Evolutionary conservation across 345 rosid species (phyloP).

Genomic region (Bretschneidera sinensis): DNA sequence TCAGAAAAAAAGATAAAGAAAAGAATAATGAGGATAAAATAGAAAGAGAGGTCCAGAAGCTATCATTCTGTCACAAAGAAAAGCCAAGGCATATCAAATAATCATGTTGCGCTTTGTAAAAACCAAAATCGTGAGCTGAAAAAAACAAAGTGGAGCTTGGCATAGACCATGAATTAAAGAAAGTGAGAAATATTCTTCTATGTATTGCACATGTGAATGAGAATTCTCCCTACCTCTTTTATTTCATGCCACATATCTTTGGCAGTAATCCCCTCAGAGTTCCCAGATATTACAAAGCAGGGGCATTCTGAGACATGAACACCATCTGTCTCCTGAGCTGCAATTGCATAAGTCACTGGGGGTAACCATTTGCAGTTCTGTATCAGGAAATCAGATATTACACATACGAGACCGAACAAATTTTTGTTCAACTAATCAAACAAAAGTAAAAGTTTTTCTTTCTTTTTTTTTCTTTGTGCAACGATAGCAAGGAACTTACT

Average conservation of each 20-base stretch:
- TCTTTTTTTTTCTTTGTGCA: background rate
- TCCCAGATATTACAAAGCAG: constrained; percentile 64
- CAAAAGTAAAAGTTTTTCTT: constrained; percentile 12
- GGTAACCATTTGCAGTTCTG: constrained; percentile 67
- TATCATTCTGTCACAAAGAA: too few species aligned
- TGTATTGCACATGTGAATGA: background rate
- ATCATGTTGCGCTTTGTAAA: background rate
- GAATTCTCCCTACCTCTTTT: constrained; percentile 48
- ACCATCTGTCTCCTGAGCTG: constrained; percentile 60
- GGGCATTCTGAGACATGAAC: constrained; percentile 73
- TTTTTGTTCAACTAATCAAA: background rate
- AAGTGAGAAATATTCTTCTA: background rate
- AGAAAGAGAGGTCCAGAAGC: background rate
- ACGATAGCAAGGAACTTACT: constrained; percentile 25
- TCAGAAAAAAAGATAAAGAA: too few species aligned
- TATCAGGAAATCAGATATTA: constrained; percentile 11
- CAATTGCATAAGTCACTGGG: constrained; percentile 59
- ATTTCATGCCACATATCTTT: constrained; percentile 84
- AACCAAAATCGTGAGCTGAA: background rate
- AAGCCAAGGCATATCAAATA: too few species aligned
- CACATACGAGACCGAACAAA: background rate
- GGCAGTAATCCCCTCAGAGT: constrained; percentile 61
- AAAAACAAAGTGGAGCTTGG: background rate
- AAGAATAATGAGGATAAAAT: background rate
- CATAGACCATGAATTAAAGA: background rate